Evolutionary conservation across 768 basidiomycete genomes (phyloP).

Genomic region (Xerocomellus dryophilus): DNA sequence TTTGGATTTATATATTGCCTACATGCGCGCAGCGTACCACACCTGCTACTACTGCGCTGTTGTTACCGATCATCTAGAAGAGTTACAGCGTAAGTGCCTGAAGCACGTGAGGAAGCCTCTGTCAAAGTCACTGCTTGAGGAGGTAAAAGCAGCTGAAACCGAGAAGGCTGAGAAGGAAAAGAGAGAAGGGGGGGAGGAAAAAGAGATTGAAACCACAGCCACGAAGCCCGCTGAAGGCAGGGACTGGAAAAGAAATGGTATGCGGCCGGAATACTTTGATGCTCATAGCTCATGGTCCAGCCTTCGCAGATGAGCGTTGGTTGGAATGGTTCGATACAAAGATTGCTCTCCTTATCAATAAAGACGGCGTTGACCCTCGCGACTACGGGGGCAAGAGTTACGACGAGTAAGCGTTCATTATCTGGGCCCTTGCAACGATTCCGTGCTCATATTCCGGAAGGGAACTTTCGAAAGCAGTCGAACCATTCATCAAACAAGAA

Average conservation of each 20-base stretch:
- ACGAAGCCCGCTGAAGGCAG: conserved; percentile 41
- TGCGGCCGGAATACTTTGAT: conserved; percentile 18
- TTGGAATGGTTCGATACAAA: conserved; percentile 86
- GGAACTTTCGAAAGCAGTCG: conserved; percentile 75
- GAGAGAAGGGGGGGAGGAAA: conserved; percentile 43
- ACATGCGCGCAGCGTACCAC: conserved; percentile 88
- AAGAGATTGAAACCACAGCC: conserved; percentile 35
- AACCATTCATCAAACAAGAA: conserved; percentile 86
- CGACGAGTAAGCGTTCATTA: conserved; percentile 68
- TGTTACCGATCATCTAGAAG: conserved; percentile 89
- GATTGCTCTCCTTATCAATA: conserved; percentile 75
- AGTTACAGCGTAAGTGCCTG: conserved; percentile 92
- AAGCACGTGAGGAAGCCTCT: conserved; percentile 83
- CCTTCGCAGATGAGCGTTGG: conserved; percentile 76
- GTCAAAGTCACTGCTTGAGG: conserved; percentile 58
- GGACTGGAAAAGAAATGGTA: conserved; percentile 68
- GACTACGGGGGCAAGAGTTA: conserved; percentile 87
- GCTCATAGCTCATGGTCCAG: conserved; percentile 9
- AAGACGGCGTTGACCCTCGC: conserved; percentile 75
- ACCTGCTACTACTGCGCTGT: conserved; percentile 98
- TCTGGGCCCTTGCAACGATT: conserved; percentile 3
- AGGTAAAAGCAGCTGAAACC: conserved; percentile 53
- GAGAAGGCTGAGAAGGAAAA: conserved; percentile 47
- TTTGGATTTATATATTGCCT: conserved; percentile 90
- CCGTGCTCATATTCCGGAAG: conserved; percentile 40